phyloP scores from a whole-genome alignment of 306 rosid genomes.

The Quercus ilex region DNA sequence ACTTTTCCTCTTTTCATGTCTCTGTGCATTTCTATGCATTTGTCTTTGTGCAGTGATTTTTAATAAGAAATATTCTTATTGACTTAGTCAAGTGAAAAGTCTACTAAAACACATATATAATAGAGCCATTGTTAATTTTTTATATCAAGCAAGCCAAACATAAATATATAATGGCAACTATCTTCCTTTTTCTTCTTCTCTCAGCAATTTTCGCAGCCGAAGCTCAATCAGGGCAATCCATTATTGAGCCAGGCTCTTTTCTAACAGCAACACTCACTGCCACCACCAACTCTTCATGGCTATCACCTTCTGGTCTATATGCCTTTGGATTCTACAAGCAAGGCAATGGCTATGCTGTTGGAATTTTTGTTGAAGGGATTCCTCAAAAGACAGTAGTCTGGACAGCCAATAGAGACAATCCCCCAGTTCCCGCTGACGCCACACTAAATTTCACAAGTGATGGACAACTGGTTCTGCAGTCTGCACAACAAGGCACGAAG shows the following conservation, averaged over 20 bases:
- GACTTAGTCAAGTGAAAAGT: too few species aligned
- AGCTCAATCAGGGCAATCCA: slow-evolving; percentile 15
- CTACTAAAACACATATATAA: too few species aligned
- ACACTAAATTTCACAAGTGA: slow-evolving; percentile 11
- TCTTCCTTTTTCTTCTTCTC: too few species aligned
- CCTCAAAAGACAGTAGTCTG: slow-evolving; percentile 28
- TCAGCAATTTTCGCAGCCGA: not conserved
- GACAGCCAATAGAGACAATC: slow-evolving; percentile 22
- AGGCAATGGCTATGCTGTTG: slow-evolving; percentile 21
- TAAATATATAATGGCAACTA: too few species aligned
- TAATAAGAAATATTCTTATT: too few species aligned
- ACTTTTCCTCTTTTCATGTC: too few species aligned
- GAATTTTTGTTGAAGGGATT: slow-evolving; percentile 15
- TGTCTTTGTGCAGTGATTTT: too few species aligned
- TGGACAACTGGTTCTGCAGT: slow-evolving; percentile 16
- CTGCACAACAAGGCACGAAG: not conserved
- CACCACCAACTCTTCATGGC: slow-evolving; percentile 20
- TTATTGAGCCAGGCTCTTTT: not conserved
- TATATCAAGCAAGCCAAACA: too few species aligned
- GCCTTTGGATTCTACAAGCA: slow-evolving; percentile 30
- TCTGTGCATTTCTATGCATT: too few species aligned
- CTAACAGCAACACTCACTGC: not conserved
- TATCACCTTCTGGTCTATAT: slow-evolving; percentile 28
- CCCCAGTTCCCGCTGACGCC: slow-evolving; percentile 10
- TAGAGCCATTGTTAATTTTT: too few species aligned